Base-by-base conservation (phyloP, 257 asterid species). In the Lycium barbarum region DNA sequence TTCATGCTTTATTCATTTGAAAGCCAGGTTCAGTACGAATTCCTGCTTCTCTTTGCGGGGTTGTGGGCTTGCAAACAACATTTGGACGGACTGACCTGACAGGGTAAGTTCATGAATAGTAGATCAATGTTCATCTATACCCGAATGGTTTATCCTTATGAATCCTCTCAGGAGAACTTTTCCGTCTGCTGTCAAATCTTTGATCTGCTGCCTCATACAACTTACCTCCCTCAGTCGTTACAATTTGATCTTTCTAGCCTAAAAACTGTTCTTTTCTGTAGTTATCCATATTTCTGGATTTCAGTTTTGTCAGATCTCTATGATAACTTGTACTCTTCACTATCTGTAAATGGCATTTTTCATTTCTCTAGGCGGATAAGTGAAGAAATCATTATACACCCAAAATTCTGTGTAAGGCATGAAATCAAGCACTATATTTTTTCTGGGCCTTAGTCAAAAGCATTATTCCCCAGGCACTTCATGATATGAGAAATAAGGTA, bases 1-100 rank as follows among this genome's bases (percentile, higher is more conserved):
- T 49, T 76, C 45, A 76, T 14, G 45, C 9, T 76, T 76, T 55
- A 26, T 51, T 76, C 82, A 76, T 76, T 7, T 76, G 63, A 85
- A 49, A 66, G 74, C 84, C 98, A 97, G 99, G 98, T 84, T 97
- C 99, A 11, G 86, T 97, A 67, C 98, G 99, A 78, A 93, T 97
- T 87, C 98, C 99, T 65, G 93, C 98, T 86, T 95, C 99, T 68
- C 90, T 97, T 78, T 97, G 98, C 88, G 99, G 99, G 72, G 92
- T 92, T 36, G 98, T 95, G 88, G 99, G 99, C 84, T 90, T 95
- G 90, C 95, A 97, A 86, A 89, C 98, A 67, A 97, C 99, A 76
- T 94, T 92, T 70, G 98, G 95, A 84, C 92, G 98, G 84, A 95
- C 98, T 9, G 91, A 85, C 91, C 89, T 95, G 89, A 82, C 55